Conservation (phyloP, 345 rosid genomes). For the Xanthoceras sorbifolium region DNA sequence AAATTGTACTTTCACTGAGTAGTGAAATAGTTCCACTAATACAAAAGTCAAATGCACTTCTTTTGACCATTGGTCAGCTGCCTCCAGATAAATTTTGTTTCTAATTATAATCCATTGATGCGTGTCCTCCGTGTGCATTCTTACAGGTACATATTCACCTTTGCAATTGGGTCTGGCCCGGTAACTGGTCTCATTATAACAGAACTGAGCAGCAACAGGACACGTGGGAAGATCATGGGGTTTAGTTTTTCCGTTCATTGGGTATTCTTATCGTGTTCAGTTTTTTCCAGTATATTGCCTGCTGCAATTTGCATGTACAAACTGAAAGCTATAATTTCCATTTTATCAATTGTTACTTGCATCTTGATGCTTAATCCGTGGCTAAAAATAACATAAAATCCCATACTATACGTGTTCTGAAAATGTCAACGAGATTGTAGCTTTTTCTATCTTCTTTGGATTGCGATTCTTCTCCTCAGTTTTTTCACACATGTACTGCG, state of each 20-base stretch:
- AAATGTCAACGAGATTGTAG: neutral
- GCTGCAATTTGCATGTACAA: neutral
- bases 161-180: conserved; percentile 81
- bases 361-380: neutral
- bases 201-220: conserved; percentile 68
- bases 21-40: neutral
- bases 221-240: conserved; percentile 76
- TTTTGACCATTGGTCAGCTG: neutral
- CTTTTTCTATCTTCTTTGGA: neutral
- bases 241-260: conserved; percentile 77
- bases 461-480: neutral
- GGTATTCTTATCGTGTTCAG: conserved; percentile 41
- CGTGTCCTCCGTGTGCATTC: neutral
- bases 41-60: neutral
- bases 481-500: neutral
- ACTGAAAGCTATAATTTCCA: neutral
- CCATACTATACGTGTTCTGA: neutral
- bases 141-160: conserved; percentile 63
- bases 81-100: neutral
- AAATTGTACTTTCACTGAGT: neutral
- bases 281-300: neutral
- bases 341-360: neutral
- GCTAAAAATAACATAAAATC: neutral
- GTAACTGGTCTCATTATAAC: conserved; percentile 76
- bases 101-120: neutral